Base-by-base conservation (phyloP, 225 moss, liverwort and hornwort species). In the Anthoceros angustus region DNA sequence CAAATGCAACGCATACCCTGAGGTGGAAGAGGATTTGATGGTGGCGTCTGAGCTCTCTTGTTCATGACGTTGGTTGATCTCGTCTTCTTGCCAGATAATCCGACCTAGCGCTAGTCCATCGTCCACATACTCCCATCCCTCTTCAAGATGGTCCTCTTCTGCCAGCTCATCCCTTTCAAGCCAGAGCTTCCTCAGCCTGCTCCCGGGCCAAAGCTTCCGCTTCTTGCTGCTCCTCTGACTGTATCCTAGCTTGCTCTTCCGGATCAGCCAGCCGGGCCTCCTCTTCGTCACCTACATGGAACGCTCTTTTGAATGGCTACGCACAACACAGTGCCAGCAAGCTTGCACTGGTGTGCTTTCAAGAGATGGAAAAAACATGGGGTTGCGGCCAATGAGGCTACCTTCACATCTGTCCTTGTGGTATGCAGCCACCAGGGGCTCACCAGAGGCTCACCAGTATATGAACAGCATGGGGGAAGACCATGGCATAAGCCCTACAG, bases 91-190 rank as follows among this genome's bases (percentile, higher is more conserved):
- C 88, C 92, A 98, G 55, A 92, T 92, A 38, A 98, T 89, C 77
- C 91, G 92, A 25, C n/a, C n/a, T n/a, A n/a, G n/a, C n/a, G 98
- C 80, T 72, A 88, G 98, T 23, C 91, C 91, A 77, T 92, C 89
- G 66, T 92, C 92, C 61, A 87, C 84, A 65, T 84, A 87, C 69
- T 83, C 81, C 80, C 78, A 82, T 64, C 85, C 88, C 62, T 82
- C 76, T 50, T 82, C 80, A 12, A 80, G 78, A 10, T 74, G 80
- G 39, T 91, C 85, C 42, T 77, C 87, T 10, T 63, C 60, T 9
- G 77, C 78, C 42, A 64, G 80, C 76, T 77, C 78, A 72, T 98
- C 98, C 8, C 92, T 82, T 74, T 89, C 74, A 64, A 80, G 39
- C 82, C 89, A 98, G 67, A 84, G 43, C 2, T 78, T 87, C 85